Base-by-base conservation (phyloP, 306 rosid species). In the Cucumis hystrix region DNA sequence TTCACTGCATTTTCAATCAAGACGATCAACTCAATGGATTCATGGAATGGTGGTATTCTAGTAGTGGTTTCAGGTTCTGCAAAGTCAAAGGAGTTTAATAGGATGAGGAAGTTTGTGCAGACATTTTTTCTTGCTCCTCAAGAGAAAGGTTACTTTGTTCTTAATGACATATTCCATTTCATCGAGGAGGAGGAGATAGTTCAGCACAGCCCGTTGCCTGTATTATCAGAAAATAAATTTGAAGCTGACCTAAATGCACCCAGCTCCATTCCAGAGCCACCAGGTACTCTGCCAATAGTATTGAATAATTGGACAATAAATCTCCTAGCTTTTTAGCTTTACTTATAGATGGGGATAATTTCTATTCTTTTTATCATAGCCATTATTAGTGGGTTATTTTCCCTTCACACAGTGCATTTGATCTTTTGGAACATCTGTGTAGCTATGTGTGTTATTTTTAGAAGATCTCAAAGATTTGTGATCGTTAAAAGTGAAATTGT, bases 51-150 rank as follows among this genome's bases (percentile, higher is more conserved):
- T 63, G 93, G 99, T 58, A 86, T 95, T 62, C 88, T 95, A 61
- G 99, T 95, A 45, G 82, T 92, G 92, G 96, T 92, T 83, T 87
- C 97, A 7, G 99, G 99, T 28, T 79, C 82, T 83, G 92, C 93
- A 60, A 92, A 89, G 87, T 77, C 87, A 8, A 91, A 90, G 80
- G 99, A 91, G 56, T 71, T 84, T n/a, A 78, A 7, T 79, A 84
- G 85, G 47, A 88, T 79, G 80, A 92, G 93, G 80, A 95, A 83
- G 81, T 95, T 92, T 86, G 87, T 89, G 20, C 98, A 95, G 83
- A 87, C 96, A 12, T 91, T 95, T 83, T 85, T 95, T 79, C 96
- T 95, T 66, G 97, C 96, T 57, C 99, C 99, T 45, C 98, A 92
- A 83, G 97, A 92, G 71, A 92, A 87, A 66, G 98, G 99, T 56